A percentile compares a stretch with the other conserved stretches of the same genome.
Conservation (phyloP, 2,329 filamentous ascomycete genomes). For the Penicillium sumatraense region DNA sequence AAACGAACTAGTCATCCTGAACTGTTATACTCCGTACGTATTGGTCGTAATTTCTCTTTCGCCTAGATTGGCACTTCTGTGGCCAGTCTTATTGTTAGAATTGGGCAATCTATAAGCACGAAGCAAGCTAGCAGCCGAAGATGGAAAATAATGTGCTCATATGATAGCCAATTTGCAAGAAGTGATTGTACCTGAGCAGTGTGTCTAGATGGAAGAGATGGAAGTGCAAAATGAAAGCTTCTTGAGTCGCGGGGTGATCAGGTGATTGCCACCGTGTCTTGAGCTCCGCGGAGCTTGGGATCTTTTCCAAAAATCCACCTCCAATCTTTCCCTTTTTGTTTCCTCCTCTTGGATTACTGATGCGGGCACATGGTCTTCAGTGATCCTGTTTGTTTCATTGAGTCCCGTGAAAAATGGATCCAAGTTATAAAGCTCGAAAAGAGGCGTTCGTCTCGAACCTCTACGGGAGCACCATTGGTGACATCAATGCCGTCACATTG, state of each 20-base stretch:
- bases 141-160: not conserved
- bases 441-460: slow-evolving; percentile 95
- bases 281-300: not conserved
- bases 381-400: not conserved
- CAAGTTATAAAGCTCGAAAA: slow-evolving; percentile 85
- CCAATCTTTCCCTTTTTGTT: not conserved
- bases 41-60: not conserved
- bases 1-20: too few relatives aligned
- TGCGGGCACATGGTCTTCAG: not conserved
- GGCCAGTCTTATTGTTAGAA: not conserved
- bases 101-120: not conserved
- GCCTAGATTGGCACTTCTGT: not conserved
- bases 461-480: slow-evolving; percentile 77
- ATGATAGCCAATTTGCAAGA: too few relatives aligned
- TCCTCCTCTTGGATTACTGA: not conserved
- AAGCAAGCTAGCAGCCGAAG: too few relatives aligned
- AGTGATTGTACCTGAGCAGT: too few relatives aligned
- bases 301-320: not conserved
- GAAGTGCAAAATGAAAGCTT: too few relatives aligned
- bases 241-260: slow-evolving; percentile 13
- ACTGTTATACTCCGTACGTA: too few relatives aligned
- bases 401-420: slow-evolving; percentile 33
- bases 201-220: too few relatives aligned
- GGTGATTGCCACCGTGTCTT: slow-evolving; percentile 19
- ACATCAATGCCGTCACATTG: slow-evolving; percentile 85